Percentiles rank a stretch among this genome's conserved stretches.
phyloP scores from a whole-genome alignment of 768 basidiomycete genomes.

The Mycena pura region DNA sequence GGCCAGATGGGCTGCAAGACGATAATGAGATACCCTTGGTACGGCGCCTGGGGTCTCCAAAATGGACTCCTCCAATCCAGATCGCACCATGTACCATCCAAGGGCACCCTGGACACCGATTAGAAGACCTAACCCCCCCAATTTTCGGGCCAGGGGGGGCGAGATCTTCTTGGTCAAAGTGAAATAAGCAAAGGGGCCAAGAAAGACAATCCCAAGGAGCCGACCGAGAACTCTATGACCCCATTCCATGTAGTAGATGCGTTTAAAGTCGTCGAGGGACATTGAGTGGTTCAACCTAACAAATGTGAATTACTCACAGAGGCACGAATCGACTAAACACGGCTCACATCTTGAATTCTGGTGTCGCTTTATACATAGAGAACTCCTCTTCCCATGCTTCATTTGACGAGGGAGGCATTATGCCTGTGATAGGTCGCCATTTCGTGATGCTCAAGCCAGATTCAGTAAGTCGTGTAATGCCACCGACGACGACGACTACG shows the following conservation, averaged over 20 bases:
- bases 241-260: conserved; percentile 99
- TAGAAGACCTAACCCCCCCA: conserved; percentile 76
- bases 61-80: conserved; percentile 85
- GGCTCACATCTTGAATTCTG: conserved; percentile 89
- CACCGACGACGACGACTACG: conserved; percentile 93
- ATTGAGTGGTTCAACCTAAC: conserved; percentile 88
- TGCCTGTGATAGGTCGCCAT: conserved; percentile 92
- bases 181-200: conserved; percentile 87
- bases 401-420: conserved; percentile 79
- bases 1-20: conserved; percentile 94
- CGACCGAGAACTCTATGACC: conserved; percentile 93
- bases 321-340: conserved; percentile 21
- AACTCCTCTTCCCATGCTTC: conserved; percentile 89
- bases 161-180: conserved; percentile 73
- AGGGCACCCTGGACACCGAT: conserved; percentile 92
- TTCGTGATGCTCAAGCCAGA: conserved; percentile 98
- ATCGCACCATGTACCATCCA: conserved; percentile 99
- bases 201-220: conserved; percentile 81
- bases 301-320: conserved; percentile 1
- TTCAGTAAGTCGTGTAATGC: conserved; percentile 95
- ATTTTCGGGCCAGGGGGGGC: conserved; percentile 61
- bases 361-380: conserved; percentile 91
- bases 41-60: conserved; percentile 84
- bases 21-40: conserved; percentile 95
- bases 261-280: conserved; percentile 89